These are phyloP conservation scores for Pichia kluyveri DNA, from an alignment of 805 yeast genomes.

Conservation along the genomic window DNA sequence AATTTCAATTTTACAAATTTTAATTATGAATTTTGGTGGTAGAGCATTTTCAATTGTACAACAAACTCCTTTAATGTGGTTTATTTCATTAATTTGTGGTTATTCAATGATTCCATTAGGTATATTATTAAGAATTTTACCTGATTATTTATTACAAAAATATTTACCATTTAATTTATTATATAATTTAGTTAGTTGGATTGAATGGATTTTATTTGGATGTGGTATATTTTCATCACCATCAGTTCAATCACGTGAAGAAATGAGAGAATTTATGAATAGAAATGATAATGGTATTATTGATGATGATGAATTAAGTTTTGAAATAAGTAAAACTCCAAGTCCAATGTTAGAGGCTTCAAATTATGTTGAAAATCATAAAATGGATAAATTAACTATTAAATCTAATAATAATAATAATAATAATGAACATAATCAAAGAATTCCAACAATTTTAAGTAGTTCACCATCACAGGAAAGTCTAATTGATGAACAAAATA, in stretches of 20 bases:
- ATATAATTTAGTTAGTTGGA: slow-evolving; percentile 18
- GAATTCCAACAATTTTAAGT: too few relatives aligned
- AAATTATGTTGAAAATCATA: slow-evolving; percentile 2
- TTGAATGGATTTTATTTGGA: slow-evolving; percentile 12
- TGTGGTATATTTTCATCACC: slow-evolving; percentile 7
- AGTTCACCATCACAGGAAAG: slow-evolving; percentile 4
- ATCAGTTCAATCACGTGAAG: not conserved
- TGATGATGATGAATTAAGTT: too few relatives aligned
- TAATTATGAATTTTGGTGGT: slow-evolving; percentile 96
- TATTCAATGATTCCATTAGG: slow-evolving; percentile 77
- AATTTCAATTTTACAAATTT: slow-evolving; percentile 75
- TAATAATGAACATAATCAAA: too few relatives aligned
- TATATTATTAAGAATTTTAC: slow-evolving; percentile 62
- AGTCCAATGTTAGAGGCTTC: slow-evolving; percentile 5
- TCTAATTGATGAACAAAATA: slow-evolving; percentile 1
- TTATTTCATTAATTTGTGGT: slow-evolving; percentile 75
- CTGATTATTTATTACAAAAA: slow-evolving; percentile 64
- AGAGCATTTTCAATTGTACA: slow-evolving; percentile 79
- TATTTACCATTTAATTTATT: slow-evolving; percentile 57
- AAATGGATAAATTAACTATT: not conserved
- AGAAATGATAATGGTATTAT: slow-evolving; percentile 1
- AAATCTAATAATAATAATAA: not conserved
- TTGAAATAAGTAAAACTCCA: slow-evolving; percentile 1
- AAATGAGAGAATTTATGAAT: not conserved
- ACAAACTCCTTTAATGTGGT: slow-evolving; percentile 87